Evolutionary conservation across 2,329 filamentous ascomycete species (phyloP).

Genomic region (Metarhizium rileyi): DNA sequence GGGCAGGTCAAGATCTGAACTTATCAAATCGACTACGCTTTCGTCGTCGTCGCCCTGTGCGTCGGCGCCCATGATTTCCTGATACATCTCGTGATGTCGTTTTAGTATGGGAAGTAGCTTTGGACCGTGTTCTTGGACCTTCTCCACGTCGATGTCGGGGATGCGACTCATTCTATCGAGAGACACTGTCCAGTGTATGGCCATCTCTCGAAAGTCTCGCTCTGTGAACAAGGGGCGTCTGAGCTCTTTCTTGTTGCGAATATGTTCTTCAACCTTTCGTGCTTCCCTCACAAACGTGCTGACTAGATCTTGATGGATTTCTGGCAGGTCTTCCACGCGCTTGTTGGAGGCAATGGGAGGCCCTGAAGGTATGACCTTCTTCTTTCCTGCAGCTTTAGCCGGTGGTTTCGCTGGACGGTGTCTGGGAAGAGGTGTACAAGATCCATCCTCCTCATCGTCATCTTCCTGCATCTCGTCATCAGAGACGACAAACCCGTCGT

Average conservation of each 20-base stretch:
- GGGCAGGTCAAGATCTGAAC: constrained; percentile 30
- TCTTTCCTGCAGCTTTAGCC: constrained; percentile 8
- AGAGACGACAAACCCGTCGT: constrained; percentile 39
- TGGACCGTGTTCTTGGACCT: constrained; percentile 51
- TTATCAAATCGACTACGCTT: constrained; percentile 47
- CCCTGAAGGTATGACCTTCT: constrained; percentile 23
- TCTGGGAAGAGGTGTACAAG: constrained; percentile 34
- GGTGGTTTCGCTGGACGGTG: constrained; percentile 28
- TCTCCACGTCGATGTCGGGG: constrained; percentile 50
- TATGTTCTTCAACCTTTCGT: constrained; percentile 46
- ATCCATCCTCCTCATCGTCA: constrained; percentile 28
- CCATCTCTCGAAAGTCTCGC: constrained; percentile 62
- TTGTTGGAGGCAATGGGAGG: constrained; percentile 50
- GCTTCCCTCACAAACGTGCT: constrained; percentile 55
- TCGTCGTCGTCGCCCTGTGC: constrained; percentile 17
- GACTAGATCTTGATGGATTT: constrained; percentile 55
- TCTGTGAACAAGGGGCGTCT: constrained; percentile 58
- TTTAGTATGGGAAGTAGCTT: constrained; percentile 51
- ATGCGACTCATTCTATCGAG: constrained; percentile 54
- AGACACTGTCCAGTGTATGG: constrained; percentile 54
- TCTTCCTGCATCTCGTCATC: constrained; percentile 23
- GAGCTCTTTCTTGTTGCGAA: constrained; percentile 50
- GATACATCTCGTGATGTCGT: constrained; percentile 35
- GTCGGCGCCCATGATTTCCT: constrained; percentile 36
- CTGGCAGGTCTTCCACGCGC: constrained; percentile 42